phyloP scores from a whole-genome alignment of 768 basidiomycete genomes.

The Chlorophyllum brunneum region DNA sequence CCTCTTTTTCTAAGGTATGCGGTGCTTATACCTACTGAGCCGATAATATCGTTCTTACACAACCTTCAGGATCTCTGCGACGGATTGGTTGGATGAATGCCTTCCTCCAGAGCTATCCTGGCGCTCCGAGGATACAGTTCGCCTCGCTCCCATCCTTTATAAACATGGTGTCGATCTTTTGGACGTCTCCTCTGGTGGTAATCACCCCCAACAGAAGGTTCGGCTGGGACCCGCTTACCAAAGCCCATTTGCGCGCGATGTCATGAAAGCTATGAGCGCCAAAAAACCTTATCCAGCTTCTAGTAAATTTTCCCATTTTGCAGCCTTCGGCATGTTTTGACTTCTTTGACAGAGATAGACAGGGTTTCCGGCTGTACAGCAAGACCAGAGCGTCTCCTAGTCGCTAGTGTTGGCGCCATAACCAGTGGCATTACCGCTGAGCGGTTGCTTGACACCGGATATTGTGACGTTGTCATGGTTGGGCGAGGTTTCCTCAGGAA shows the following conservation, averaged over 20 bases:
- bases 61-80: slow-evolving; percentile 52
- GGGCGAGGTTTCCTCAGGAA: slow-evolving; percentile 58
- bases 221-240: slow-evolving; percentile 40
- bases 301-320: too few species aligned
- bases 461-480: slow-evolving; percentile 56
- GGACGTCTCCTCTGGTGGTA: slow-evolving; percentile 69
- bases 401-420: slow-evolving; percentile 53
- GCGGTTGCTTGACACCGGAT: slow-evolving; percentile 48
- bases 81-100: slow-evolving; percentile 66
- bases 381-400: too few species aligned
- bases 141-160: slow-evolving; percentile 52
- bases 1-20: slow-evolving; percentile 68
- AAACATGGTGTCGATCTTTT: slow-evolving; percentile 71
- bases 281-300: too few species aligned
- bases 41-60: too few species aligned
- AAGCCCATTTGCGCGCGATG: slow-evolving; percentile 49
- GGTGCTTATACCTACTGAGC: neutral
- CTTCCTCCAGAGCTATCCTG: slow-evolving; percentile 59
- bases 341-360: too few species aligned
- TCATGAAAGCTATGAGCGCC: slow-evolving; percentile 37
- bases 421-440: slow-evolving; percentile 52
- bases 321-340: too few species aligned
- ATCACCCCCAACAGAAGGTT: slow-evolving; percentile 37
- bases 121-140: slow-evolving; percentile 64
- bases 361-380: too few species aligned